phyloP scores from a whole-genome alignment of 345 rosid genomes.

The Boechera stricta region DNA sequence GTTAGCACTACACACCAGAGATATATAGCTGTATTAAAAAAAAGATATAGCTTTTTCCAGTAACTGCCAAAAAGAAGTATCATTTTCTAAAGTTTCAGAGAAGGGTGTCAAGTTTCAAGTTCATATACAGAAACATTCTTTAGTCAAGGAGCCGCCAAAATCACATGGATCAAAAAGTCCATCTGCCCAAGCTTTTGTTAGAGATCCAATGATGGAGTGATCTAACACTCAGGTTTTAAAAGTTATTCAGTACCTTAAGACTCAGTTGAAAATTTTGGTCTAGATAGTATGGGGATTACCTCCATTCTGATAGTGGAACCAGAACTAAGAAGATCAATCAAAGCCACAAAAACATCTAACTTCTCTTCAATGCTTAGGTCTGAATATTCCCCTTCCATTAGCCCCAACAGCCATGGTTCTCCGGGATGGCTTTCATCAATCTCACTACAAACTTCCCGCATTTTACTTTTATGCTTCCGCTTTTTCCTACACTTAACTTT shows the following conservation, averaged over 20 bases:
- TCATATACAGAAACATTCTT: constrained; percentile 19
- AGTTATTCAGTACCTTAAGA: constrained; percentile 11
- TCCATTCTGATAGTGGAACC: constrained; percentile 77
- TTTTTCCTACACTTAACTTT: constrained; percentile 45
- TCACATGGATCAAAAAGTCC: neutral
- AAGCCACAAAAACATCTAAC: constrained; percentile 78
- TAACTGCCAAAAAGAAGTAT: constrained; percentile 6
- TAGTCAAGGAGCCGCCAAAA: neutral
- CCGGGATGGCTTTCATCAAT: constrained; percentile 97
- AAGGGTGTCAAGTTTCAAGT: neutral
- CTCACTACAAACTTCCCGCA: constrained; percentile 58
- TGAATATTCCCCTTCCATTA: constrained; percentile 95
- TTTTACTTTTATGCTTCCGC: constrained; percentile 52
- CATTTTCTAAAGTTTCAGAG: constrained; percentile 7
- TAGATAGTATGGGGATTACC: constrained; percentile 55
- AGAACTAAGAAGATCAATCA: constrained; percentile 81
- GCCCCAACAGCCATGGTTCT: constrained; percentile 91
- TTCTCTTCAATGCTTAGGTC: constrained; percentile 86
- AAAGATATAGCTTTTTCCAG: neutral
- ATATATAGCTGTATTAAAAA: constrained; percentile 2
- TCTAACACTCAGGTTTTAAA: constrained; percentile 9
- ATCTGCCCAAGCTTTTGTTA: constrained; percentile 4
- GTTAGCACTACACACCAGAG: constrained; percentile 11
- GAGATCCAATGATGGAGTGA: neutral
- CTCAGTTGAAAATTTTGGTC: neutral